Evolutionary conservation across 768 basidiomycete genomes (phyloP).

Genomic region (Trametes punicea): DNA sequence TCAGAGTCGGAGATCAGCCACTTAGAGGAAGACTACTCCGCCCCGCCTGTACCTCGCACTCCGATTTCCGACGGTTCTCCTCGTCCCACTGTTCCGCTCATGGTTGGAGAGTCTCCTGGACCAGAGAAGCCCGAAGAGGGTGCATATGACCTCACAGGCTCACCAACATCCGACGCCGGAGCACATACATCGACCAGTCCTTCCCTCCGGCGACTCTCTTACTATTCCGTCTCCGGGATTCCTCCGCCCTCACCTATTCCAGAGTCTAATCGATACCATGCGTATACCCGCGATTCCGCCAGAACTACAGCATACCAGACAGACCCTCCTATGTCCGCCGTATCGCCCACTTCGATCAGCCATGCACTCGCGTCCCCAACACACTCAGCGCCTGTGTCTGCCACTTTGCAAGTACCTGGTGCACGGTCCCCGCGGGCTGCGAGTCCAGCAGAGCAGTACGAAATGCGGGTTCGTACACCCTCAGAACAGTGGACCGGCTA

Average conservation of each 20-base stretch:
- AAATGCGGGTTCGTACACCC: conserved; percentile 38
- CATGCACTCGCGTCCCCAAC: conserved; percentile 12
- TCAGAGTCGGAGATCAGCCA: conserved; percentile 57
- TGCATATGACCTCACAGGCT: neutral
- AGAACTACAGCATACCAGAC: conserved; percentile 9
- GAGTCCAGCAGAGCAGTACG: conserved; percentile 30
- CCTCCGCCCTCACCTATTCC: conserved; percentile 57
- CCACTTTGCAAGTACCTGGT: conserved; percentile 18
- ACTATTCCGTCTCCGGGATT: conserved; percentile 54
- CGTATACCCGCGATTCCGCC: conserved; percentile 29
- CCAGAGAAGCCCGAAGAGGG: conserved; percentile 10
- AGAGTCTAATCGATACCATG: conserved; percentile 29
- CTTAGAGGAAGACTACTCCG: conserved; percentile 12
- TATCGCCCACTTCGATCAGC: conserved; percentile 17
- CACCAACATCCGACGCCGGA: conserved; percentile 2
- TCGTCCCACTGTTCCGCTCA: conserved; percentile 18
- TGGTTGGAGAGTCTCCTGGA: conserved; percentile 14
- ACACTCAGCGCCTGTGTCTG: conserved; percentile 19
- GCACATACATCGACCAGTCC: conserved; percentile 11
- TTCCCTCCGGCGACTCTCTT: conserved; percentile 40
- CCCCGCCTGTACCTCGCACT: conserved; percentile 27
- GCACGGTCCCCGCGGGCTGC: conserved; percentile 37
- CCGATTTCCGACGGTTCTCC: conserved; percentile 19
- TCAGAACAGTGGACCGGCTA: conserved; percentile 19
- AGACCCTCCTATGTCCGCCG: conserved; percentile 27